Base-by-base conservation (phyloP, 1,284 basidiomycete genomes). In the Microstroma glucosiphilum region DNA sequence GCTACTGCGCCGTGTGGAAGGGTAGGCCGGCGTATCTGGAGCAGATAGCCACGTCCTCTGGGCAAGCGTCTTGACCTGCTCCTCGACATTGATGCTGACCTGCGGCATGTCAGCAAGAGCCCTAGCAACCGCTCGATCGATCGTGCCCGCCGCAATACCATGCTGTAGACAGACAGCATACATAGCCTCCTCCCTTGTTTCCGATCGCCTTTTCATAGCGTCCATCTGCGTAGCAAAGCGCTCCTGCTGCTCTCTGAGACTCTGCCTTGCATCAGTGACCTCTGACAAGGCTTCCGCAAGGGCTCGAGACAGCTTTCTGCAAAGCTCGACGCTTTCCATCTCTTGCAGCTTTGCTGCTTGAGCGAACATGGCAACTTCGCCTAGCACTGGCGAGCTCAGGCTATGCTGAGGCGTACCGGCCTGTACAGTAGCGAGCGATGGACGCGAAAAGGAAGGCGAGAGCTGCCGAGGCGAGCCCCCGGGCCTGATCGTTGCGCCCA, bases 41-140 rank as follows among this genome's bases (percentile, higher is more conserved):
- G 17, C 56, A 60, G 30, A 37, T 37, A 37, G 46, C 46, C 17
- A 48, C 3, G 3, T 48, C 11, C 46, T 3, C 46, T n/a, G 23
- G 6, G 46, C 46, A 48, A 23, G 46, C 19, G 51, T 15, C 21
- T 23, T 13, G 15, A 25, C n/a, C 25, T 54, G 21, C n/a, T 54
- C 51, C 19, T 26, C 17, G 6, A 54, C 51, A 26, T 54, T 25
- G 21, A 54, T 54, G 51, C 21, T 23, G 51, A 25, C 51, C 21
- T 26, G 51, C 6, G 51, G 51, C 51, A 54, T 54, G 7, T 54
- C 51, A 19, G 51, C 51, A 43, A 51, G 40, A 19, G 59, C 59
- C 19, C 59, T 26, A 37, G 53, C 53, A 30, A 60, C 23, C 8
- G 59, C 59, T 11, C 59, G 49, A n/a, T 60, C 59, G 19, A 60